A percentile compares a stretch with the other conserved stretches of the same genome.
Evolutionary conservation across 1,284 basidiomycete species (phyloP).

Genomic region (Pisolithus thermaeus): DNA sequence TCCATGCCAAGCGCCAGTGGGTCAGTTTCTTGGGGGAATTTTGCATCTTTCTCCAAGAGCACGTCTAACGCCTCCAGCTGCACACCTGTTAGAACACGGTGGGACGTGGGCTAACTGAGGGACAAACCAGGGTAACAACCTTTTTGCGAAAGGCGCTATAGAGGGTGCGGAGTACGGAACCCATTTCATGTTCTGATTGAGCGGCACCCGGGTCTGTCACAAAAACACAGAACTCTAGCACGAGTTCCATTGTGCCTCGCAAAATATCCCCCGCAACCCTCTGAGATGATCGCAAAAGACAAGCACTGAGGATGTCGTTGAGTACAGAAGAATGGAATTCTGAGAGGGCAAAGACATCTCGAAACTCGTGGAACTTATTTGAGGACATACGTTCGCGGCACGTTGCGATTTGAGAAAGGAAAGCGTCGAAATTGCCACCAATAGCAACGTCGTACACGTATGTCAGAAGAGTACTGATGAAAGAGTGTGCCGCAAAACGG

Average conservation of each 20-base stretch:
- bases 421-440: slow-evolving; percentile 65
- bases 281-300: slow-evolving; percentile 71
- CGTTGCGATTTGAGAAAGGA: slow-evolving; percentile 44
- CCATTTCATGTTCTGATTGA: slow-evolving; percentile 55
- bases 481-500: slow-evolving; percentile 67
- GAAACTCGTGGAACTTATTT: slow-evolving; percentile 31
- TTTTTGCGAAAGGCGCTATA: slow-evolving; percentile 50
- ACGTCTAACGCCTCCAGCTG: slow-evolving; percentile 17
- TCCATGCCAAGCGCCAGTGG: slow-evolving; percentile 19
- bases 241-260: slow-evolving; percentile 56
- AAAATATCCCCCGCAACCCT: slow-evolving; percentile 62
- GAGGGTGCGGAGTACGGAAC: slow-evolving; percentile 48
- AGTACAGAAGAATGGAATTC: slow-evolving; percentile 64
- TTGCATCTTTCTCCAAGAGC: slow-evolving; percentile 35
- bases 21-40: slow-evolving; percentile 13
- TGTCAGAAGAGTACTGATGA: slow-evolving; percentile 56
- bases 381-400: slow-evolving; percentile 22
- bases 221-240: slow-evolving; percentile 67
- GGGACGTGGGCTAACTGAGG: background rate
- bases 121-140: slow-evolving; percentile 53
- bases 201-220: slow-evolving; percentile 56
- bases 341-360: slow-evolving; percentile 74
- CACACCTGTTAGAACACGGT: slow-evolving; percentile 4
- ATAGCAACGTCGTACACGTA: slow-evolving; percentile 79
- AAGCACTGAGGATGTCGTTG: slow-evolving; percentile 73